phyloP scores from a whole-genome alignment of 2,329 filamentous ascomycete species.

The Harringtonia aguacate region DNA sequence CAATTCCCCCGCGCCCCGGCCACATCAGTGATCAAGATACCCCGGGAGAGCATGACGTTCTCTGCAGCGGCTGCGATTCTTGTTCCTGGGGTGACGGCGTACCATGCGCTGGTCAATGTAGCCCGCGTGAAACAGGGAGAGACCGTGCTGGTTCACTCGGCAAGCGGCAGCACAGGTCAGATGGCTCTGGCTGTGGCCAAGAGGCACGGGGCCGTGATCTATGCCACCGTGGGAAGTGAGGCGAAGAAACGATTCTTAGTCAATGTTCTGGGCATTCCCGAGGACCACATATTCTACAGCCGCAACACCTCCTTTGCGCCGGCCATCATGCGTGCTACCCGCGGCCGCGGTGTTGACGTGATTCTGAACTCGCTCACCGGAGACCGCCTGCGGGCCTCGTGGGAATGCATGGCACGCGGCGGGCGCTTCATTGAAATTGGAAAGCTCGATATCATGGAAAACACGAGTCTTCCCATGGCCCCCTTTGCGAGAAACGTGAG shows the following conservation, averaged over 20 bases:
- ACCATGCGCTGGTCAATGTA: constrained; percentile 26
- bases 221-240: constrained; percentile 27
- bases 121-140: constrained; percentile 26
- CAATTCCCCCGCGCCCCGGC: not conserved
- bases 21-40: not conserved
- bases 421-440: constrained; percentile 9
- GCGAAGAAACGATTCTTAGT: constrained; percentile 28
- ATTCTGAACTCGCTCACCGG: constrained; percentile 31
- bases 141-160: constrained; percentile 28
- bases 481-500: constrained; percentile 32
- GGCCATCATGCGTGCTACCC: constrained; percentile 18
- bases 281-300: constrained; percentile 25
- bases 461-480: not conserved
- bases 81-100: constrained; percentile 28
- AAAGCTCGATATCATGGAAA: not conserved
- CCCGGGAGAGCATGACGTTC: not conserved
- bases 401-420: constrained; percentile 30
- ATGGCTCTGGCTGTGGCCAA: constrained; percentile 27
- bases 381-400: constrained; percentile 29
- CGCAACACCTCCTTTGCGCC: constrained; percentile 20
- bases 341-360: constrained; percentile 24
- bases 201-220: constrained; percentile 28
- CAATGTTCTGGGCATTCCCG: constrained; percentile 24
- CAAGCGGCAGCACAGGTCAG: constrained; percentile 27
- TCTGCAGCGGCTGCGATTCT: constrained; percentile 23